A percentile compares a stretch with the other conserved stretches of the same genome.
phyloP scores from a whole-genome alignment of 495 filamentous ascomycete species.

The Aspergillus carlsbadensis region DNA sequence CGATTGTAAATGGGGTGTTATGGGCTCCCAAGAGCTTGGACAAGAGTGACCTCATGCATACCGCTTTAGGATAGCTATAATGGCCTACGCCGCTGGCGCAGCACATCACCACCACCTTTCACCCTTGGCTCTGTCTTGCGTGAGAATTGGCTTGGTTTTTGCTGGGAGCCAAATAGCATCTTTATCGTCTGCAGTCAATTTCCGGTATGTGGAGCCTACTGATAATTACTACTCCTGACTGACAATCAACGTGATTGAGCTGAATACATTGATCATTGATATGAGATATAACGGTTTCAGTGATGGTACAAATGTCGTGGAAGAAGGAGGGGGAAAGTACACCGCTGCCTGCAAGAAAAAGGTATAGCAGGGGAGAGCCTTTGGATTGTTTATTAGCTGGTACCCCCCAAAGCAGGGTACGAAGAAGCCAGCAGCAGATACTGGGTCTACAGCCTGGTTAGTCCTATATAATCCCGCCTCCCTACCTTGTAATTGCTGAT shows the following conservation, averaged over 20 bases:
- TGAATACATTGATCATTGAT: constrained; percentile 22
- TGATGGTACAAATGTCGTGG: constrained; percentile 24
- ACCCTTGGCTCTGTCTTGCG: constrained; percentile 24
- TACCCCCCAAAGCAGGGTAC: constrained; percentile 22
- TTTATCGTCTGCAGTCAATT: constrained; percentile 36
- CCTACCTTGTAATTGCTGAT: not conserved
- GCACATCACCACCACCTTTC: constrained; percentile 35
- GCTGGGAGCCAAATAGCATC: constrained; percentile 40
- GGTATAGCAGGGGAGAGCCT: constrained; percentile 19
- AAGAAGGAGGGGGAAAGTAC: constrained; percentile 27
- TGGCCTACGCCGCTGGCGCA: constrained; percentile 30
- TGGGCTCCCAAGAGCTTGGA: constrained; percentile 34
- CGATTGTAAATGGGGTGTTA: constrained; percentile 34
- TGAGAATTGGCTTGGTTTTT: constrained; percentile 29
- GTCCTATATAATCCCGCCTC: not conserved
- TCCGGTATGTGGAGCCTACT: not conserved
- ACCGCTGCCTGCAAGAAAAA: constrained; percentile 25
- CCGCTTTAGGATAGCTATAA: constrained; percentile 38
- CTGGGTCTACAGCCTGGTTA: constrained; percentile 31
- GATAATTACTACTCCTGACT: not conserved
- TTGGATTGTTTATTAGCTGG: constrained; percentile 22
- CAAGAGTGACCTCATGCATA: constrained; percentile 37
- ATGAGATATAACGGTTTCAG: constrained; percentile 30
- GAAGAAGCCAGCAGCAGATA: not conserved
- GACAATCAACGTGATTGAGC: constrained; percentile 14